These are phyloP conservation scores for Pestalotiopsis fici DNA, from an alignment of 2,329 filamentous ascomycete genomes.

Conservation along the genomic window DNA sequence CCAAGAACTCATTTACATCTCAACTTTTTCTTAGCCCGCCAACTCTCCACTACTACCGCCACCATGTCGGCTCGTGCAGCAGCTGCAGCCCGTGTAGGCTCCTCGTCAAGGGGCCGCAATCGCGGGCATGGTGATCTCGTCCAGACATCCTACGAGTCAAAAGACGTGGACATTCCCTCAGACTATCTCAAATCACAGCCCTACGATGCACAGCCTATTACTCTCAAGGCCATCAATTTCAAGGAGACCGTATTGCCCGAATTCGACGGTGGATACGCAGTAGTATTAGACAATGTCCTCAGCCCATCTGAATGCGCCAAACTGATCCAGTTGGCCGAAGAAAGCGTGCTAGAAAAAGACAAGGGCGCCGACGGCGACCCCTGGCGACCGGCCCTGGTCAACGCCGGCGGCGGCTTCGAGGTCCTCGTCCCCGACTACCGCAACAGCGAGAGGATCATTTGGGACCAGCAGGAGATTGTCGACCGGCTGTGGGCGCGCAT, in stretches of 20 bases:
- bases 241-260: slow-evolving; percentile 47
- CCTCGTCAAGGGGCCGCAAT: background rate
- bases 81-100: background rate
- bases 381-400: slow-evolving; percentile 72
- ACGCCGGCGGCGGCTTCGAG: slow-evolving; percentile 64
- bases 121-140: slow-evolving; percentile 17
- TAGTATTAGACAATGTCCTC: slow-evolving; percentile 53
- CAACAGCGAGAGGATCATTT: slow-evolving; percentile 77
- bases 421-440: slow-evolving; percentile 57
- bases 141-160: slow-evolving; percentile 32
- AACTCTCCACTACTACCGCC: background rate
- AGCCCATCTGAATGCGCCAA: slow-evolving; percentile 27
- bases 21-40: background rate
- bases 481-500: slow-evolving; percentile 65
- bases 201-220: slow-evolving; percentile 43
- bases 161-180: slow-evolving; percentile 39
- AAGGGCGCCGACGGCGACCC: slow-evolving; percentile 28
- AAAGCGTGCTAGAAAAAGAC: slow-evolving; percentile 50
- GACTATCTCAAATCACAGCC: slow-evolving; percentile 48
- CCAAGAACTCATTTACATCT: background rate
- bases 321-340: slow-evolving; percentile 53
- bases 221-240: slow-evolving; percentile 55
- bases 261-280: slow-evolving; percentile 57
- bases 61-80: background rate
- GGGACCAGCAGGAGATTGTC: slow-evolving; percentile 65